phyloP scores from a whole-genome alignment of 108 stramenopile species.

The Discostella pseudostelligera region DNA sequence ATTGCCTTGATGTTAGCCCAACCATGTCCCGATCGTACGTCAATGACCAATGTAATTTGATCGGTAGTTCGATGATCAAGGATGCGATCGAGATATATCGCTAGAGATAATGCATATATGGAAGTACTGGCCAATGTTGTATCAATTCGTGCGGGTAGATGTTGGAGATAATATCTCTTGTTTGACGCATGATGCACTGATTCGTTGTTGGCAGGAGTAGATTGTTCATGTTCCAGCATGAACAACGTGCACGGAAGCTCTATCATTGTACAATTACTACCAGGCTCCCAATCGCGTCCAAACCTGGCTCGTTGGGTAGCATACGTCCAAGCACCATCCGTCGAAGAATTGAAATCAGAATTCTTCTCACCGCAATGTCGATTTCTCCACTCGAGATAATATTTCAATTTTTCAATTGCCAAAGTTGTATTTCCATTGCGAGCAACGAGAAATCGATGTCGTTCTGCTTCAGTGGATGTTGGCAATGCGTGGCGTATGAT shows the following conservation, averaged over 20 bases:
- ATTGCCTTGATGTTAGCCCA: conserved; percentile 62
- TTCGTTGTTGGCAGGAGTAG: background rate
- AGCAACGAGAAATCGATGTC: conserved; percentile 32
- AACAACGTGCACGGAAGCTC: conserved; percentile 38
- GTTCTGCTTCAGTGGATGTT: conserved; percentile 39
- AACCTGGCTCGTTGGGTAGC: conserved; percentile 25
- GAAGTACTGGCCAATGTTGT: conserved; percentile 46
- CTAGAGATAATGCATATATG: conserved; percentile 56
- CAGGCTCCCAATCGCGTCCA: background rate
- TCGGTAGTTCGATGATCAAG: conserved; percentile 54
- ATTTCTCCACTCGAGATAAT: conserved; percentile 41
- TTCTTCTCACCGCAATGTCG: conserved; percentile 24
- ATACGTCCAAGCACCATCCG: conserved; percentile 32
- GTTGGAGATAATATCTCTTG: conserved; percentile 42
- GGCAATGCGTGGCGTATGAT: conserved; percentile 30
- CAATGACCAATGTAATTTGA: conserved; percentile 54
- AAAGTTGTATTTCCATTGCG: conserved; percentile 18
- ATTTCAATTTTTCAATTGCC: conserved; percentile 32
- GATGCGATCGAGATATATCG: conserved; percentile 58
- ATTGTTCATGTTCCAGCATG: conserved; percentile 27
- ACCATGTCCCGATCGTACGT: conserved; percentile 63
- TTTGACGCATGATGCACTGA: too few relatives aligned
- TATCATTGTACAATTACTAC: background rate
- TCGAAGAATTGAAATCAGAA: conserved; percentile 7
- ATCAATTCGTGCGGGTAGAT: conserved; percentile 63